phyloP scores from a whole-genome alignment of 805 yeast species.

The Cyberlindnera subsufficiens region DNA sequence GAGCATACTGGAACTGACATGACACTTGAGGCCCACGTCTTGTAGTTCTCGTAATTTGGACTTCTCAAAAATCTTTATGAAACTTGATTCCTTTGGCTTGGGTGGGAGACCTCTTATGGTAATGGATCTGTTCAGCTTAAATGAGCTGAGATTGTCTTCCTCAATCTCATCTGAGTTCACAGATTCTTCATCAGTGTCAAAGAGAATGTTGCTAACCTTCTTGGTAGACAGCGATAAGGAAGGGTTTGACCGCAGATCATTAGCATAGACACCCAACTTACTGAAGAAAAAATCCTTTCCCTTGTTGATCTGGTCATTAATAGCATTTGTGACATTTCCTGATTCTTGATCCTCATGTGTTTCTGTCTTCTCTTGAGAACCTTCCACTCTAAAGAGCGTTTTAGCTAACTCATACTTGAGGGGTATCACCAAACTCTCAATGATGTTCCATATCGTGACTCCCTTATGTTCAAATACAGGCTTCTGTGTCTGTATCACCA shows the following conservation, averaged over 20 bases:
- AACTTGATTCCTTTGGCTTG: constrained; percentile 2
- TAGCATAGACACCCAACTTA: constrained; percentile 22
- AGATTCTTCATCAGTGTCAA: constrained; percentile 4
- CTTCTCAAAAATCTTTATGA: constrained; percentile 9
- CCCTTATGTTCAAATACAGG: constrained; percentile 11
- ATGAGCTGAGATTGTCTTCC: constrained; percentile 9
- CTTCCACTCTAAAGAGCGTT: constrained; percentile 7
- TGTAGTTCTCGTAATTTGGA: constrained; percentile 3
- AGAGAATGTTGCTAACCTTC: constrained; percentile 4
- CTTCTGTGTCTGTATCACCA: constrained; percentile 11
- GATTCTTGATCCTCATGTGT: background rate
- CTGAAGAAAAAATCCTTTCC: constrained; percentile 20
- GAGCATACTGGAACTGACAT: constrained; percentile 17
- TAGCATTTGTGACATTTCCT: background rate
- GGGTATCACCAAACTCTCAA: constrained; percentile 18
- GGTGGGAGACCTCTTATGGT: constrained; percentile 10
- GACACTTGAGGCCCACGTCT: constrained; percentile 1
- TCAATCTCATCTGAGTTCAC: background rate
- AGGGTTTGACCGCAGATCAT: constrained; percentile 22
- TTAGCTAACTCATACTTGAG: constrained; percentile 16
- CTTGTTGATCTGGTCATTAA: constrained; percentile 8
- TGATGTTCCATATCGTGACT: constrained; percentile 16
- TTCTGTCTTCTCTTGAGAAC: background rate
- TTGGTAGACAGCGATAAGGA: constrained; percentile 17
- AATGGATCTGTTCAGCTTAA: constrained; percentile 20